phyloP scores from a whole-genome alignment of 2,329 filamentous ascomycete genomes.

The Anisogramma anomala region DNA sequence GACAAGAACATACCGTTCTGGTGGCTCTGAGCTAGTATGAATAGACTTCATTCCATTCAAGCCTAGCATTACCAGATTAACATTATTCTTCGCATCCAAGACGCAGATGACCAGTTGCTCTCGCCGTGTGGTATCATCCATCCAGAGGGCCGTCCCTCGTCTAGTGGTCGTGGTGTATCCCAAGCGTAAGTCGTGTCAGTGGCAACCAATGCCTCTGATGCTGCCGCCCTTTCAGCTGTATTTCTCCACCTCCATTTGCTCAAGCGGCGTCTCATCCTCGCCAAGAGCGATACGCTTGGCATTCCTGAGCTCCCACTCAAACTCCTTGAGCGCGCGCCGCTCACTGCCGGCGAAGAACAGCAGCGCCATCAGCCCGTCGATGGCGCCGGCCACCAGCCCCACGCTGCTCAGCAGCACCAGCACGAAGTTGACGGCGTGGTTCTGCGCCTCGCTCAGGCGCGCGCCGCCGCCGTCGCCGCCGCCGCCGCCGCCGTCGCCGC shows the following conservation, averaged over 20 bases:
- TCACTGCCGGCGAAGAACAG: slow-evolving; percentile 87
- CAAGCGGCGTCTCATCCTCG: neutral
- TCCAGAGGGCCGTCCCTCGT: neutral
- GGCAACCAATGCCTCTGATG: neutral
- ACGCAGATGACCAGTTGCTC: neutral
- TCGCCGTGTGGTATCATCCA: neutral
- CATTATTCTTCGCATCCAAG: neutral
- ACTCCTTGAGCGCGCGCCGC: slow-evolving; percentile 72
- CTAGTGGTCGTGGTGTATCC: too few relatives aligned
- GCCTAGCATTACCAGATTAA: slow-evolving; percentile 12
- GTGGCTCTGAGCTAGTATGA: slow-evolving; percentile 8
- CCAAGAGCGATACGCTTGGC: slow-evolving; percentile 35
- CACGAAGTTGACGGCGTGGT: slow-evolving; percentile 45
- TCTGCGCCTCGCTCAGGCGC: slow-evolving; percentile 6
- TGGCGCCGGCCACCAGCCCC: slow-evolving; percentile 59
- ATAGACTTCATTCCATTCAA: slow-evolving; percentile 11
- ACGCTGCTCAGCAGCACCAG: slow-evolving; percentile 72
- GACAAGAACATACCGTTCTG: neutral
- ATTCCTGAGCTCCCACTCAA: slow-evolving; percentile 82
- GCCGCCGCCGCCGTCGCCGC: too few relatives aligned
- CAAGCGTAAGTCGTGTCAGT: too few relatives aligned
- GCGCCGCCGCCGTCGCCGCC: too few relatives aligned
- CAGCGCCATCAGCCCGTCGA: slow-evolving; percentile 78
- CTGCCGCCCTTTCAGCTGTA: neutral
- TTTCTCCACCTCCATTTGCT: slow-evolving; percentile 1